A percentile compares a stretch with the other conserved stretches of the same genome.
These are phyloP conservation scores for Hanseniaspora lachancei DNA, from an alignment of 805 yeast species.

Conservation along the genomic window DNA sequence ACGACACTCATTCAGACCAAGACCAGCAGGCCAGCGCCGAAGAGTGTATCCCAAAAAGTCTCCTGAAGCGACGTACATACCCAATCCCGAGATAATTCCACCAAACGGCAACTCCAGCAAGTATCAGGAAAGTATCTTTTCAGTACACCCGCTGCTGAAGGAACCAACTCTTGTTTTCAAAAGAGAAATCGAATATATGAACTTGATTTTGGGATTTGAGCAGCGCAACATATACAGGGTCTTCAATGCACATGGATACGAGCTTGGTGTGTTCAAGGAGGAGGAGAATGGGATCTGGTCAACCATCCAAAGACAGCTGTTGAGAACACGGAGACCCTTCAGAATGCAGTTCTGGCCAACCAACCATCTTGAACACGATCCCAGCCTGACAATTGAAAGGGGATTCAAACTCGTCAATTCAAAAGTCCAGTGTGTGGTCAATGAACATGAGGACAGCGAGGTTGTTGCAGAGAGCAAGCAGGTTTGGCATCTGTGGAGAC, in stretches of 20 bases:
- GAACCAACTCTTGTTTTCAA: constrained; percentile 83
- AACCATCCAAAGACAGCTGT: constrained; percentile 68
- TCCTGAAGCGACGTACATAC: not conserved
- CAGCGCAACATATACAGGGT: constrained; percentile 74
- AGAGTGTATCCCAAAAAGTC: not conserved
- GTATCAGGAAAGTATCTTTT: not conserved
- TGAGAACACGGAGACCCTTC: constrained; percentile 77
- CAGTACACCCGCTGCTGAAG: constrained; percentile 27
- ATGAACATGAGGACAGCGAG: constrained; percentile 28
- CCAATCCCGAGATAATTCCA: not conserved
- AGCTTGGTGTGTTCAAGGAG: constrained; percentile 72
- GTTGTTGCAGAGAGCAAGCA: constrained; percentile 78
- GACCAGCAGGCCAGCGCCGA: not conserved
- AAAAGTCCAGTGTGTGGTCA: constrained; percentile 48
- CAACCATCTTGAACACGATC: not conserved
- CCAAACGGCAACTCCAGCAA: not conserved
- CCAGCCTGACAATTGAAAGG: constrained; percentile 4
- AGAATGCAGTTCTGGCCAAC: constrained; percentile 54
- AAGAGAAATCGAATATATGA: constrained; percentile 78
- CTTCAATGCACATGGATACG: constrained; percentile 59
- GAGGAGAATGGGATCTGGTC: constrained; percentile 45
- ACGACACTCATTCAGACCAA: constrained; percentile 3
- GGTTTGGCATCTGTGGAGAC: constrained; percentile 90
- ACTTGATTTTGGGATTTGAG: constrained; percentile 75
- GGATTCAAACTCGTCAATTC: constrained; percentile 74